Evolutionary conservation across 2,329 filamentous ascomycete genomes (phyloP).

Genomic region (Orbilia ellipsospora): DNA sequence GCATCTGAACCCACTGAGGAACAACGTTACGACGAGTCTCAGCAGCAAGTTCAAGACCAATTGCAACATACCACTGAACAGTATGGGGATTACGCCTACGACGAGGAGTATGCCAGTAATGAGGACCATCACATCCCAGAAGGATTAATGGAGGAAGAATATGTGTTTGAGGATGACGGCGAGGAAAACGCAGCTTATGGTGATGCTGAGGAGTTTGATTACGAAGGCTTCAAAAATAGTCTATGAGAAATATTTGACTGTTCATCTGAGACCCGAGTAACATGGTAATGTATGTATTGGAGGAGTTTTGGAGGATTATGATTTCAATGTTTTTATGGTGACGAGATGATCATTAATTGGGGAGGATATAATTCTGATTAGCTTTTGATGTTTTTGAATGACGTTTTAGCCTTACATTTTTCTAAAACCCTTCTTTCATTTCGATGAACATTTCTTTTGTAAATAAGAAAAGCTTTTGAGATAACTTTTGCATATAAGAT

Average conservation of each 20-base stretch:
- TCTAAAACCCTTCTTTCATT: background rate
- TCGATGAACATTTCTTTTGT: constrained; percentile 25
- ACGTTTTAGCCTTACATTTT: constrained; percentile 5
- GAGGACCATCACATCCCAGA: constrained; percentile 27
- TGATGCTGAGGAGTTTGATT: constrained; percentile 38
- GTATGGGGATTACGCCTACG: constrained; percentile 23
- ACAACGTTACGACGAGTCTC: constrained; percentile 10
- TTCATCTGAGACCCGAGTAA: too few species aligned
- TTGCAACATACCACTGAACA: constrained; percentile 26
- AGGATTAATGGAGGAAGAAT: constrained; percentile 32
- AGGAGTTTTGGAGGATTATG: constrained; percentile 17
- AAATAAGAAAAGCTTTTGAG: constrained; percentile 2
- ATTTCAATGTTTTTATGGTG: background rate
- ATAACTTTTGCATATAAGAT: constrained; percentile 5
- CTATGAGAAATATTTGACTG: background rate
- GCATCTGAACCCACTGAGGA: constrained; percentile 13
- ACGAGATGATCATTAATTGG: background rate
- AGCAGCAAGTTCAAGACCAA: constrained; percentile 18
- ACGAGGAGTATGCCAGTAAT: constrained; percentile 11
- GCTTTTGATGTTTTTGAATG: constrained; percentile 4
- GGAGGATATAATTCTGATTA: background rate
- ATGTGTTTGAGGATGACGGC: constrained; percentile 36
- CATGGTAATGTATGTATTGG: too few species aligned
- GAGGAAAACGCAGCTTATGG: constrained; percentile 21
- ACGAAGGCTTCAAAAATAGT: constrained; percentile 37